phyloP scores from a whole-genome alignment of 1,284 basidiomycete genomes.

The Naganishia liquefaciens region DNA sequence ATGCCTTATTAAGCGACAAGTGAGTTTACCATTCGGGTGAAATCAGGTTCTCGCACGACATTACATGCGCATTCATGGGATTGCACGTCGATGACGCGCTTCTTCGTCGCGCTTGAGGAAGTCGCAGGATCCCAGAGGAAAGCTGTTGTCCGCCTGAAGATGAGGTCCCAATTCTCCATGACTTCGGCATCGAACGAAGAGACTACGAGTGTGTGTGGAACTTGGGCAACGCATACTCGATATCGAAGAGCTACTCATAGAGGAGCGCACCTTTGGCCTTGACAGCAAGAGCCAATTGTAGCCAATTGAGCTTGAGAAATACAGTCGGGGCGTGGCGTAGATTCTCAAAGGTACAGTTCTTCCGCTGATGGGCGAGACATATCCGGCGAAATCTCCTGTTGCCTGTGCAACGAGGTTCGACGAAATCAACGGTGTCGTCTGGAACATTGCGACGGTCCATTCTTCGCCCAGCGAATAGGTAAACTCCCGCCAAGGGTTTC shows the following conservation, averaged over 20 bases:
- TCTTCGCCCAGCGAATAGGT: constrained; percentile 36
- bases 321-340: constrained; percentile 78
- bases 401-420: constrained; percentile 90
- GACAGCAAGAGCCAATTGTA: constrained; percentile 69
- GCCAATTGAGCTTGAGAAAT: constrained; percentile 65
- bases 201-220: constrained; percentile 68
- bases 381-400: constrained; percentile 79
- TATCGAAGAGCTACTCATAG: constrained; percentile 87
- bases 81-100: constrained; percentile 74
- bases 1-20: constrained; percentile 72
- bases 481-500: constrained; percentile 41
- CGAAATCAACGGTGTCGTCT: constrained; percentile 77
- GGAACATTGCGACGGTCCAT: constrained; percentile 80
- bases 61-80: constrained; percentile 66
- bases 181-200: constrained; percentile 88
- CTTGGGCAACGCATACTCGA: constrained; percentile 84
- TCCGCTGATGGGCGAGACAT: constrained; percentile 77
- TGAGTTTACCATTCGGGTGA: constrained; percentile 67
- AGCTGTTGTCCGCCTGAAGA: constrained; percentile 81
- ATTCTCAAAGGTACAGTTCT: constrained; percentile 79
- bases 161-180: constrained; percentile 95
- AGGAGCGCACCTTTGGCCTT: constrained; percentile 81
- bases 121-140: constrained; percentile 79
- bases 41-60: constrained; percentile 64
- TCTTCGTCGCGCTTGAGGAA: constrained; percentile 73